Percentiles rank a stretch among this genome's conserved stretches.
Evolutionary conservation across 805 yeast genomes (phyloP).

Genomic region (Pichia paraexigua): DNA sequence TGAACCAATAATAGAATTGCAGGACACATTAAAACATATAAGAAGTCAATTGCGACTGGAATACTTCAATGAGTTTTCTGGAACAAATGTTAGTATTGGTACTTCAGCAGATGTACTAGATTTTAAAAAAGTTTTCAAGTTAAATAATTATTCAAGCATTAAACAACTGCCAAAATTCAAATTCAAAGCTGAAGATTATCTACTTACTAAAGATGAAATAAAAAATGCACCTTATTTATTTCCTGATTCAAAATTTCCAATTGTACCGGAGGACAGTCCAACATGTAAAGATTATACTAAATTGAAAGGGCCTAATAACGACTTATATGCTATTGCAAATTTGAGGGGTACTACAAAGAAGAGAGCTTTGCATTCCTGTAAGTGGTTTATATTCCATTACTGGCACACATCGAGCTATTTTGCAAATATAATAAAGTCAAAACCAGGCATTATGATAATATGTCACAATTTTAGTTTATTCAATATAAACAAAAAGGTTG

Average conservation of each 20-base stretch:
- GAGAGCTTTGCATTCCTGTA: conserved; percentile 14
- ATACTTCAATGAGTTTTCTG: not conserved
- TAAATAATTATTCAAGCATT: not conserved
- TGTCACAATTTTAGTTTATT: conserved; percentile 34
- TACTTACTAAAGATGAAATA: conserved; percentile 9
- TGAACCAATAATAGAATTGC: not conserved
- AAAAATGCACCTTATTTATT: conserved; percentile 9
- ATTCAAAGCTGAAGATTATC: conserved; percentile 3
- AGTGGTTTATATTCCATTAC: conserved; percentile 18
- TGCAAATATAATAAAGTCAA: conserved; percentile 25
- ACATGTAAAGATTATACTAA: conserved; percentile 8
- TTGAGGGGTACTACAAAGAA: conserved; percentile 4
- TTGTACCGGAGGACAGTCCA: conserved; percentile 11
- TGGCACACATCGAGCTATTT: conserved; percentile 18
- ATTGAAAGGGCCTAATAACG: conserved; percentile 20
- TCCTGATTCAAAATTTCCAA: conserved; percentile 13
- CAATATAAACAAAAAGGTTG: conserved; percentile 11
- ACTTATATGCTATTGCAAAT: conserved; percentile 12
- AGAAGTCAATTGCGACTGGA: not conserved
- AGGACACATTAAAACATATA: not conserved
- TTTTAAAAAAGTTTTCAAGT: not conserved
- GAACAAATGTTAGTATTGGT: not conserved
- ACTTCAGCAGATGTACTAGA: not conserved
- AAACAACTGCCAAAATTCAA: conserved; percentile 5
- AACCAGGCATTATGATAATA: conserved; percentile 22